These are phyloP conservation scores for Suillus plorans DNA, from an alignment of 768 basidiomycete genomes.

Conservation along the genomic window DNA sequence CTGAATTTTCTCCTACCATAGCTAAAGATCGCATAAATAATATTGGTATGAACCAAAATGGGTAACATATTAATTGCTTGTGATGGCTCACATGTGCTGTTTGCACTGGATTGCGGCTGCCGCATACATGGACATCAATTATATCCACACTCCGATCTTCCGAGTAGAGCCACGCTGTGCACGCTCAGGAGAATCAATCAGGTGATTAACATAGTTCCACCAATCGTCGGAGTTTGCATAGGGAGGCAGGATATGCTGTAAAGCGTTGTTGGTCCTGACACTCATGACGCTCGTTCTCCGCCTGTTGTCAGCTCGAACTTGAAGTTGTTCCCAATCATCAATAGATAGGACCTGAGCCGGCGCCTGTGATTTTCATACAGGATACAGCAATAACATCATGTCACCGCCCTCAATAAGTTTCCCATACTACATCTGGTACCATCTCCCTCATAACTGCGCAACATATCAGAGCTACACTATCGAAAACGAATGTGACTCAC, in stretches of 20 bases:
- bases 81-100: not conserved
- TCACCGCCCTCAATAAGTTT: slow-evolving; percentile 56
- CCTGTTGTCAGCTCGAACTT: not conserved
- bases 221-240: not conserved
- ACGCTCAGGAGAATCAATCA: not conserved
- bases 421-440: slow-evolving; percentile 73
- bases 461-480: not conserved
- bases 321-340: not conserved
- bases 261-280: not conserved
- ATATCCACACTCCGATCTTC: not conserved
- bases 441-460: slow-evolving; percentile 73
- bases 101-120: not conserved
- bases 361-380: not conserved
- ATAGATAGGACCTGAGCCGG: not conserved
- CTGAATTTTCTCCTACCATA: not conserved
- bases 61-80: not conserved
- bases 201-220: not conserved
- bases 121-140: not conserved
- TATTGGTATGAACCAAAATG: not conserved
- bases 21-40: not conserved
- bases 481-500: slow-evolving; percentile 40
- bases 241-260: not conserved
- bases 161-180: not conserved
- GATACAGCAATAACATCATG: not conserved
- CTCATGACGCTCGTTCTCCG: not conserved